Conservation (phyloP, 1,284 basidiomycete species). For the Xerocomus amazonicus region DNA sequence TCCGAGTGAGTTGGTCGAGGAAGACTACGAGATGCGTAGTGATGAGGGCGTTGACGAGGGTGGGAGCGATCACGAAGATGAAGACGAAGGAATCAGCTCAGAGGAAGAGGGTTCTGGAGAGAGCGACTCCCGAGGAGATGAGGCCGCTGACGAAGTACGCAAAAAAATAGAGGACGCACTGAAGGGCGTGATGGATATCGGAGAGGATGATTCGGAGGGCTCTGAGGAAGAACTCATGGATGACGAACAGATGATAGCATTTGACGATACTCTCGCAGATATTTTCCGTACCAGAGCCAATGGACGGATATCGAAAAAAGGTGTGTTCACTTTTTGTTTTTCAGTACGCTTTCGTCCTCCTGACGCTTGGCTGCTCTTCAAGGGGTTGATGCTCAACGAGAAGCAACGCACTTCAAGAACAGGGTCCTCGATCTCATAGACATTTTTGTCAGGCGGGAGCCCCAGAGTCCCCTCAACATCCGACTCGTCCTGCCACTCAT, state of each 20-base stretch:
- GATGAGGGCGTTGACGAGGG: conserved; percentile 36
- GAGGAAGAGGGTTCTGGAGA: conserved; percentile 33
- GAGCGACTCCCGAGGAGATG: conserved; percentile 43
- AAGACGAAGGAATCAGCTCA: conserved; percentile 38
- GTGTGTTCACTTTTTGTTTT: conserved; percentile 37
- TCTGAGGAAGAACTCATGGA: conserved; percentile 74
- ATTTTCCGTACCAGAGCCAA: conserved; percentile 76
- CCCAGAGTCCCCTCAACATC: conserved; percentile 62
- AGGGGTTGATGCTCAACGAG: conserved; percentile 66
- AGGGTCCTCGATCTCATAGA: conserved; percentile 92
- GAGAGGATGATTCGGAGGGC: conserved; percentile 42
- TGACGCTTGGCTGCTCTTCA: conserved; percentile 22
- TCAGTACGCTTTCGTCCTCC: neutral
- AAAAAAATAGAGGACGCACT: conserved; percentile 77
- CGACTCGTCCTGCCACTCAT: conserved; percentile 75
- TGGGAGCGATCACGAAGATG: conserved; percentile 40
- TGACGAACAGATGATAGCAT: conserved; percentile 96
- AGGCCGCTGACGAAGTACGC: conserved; percentile 67
- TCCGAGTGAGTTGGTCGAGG: conserved; percentile 53
- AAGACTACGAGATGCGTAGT: conserved; percentile 36
- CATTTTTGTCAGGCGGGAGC: conserved; percentile 74
- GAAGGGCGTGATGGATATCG: conserved; percentile 64
- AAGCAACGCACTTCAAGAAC: conserved; percentile 93
- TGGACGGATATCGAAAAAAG: conserved; percentile 61
- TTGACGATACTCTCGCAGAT: conserved; percentile 90